Conservation (phyloP, 208 protist species). For the Trypanosoma cruzi region DNA sequence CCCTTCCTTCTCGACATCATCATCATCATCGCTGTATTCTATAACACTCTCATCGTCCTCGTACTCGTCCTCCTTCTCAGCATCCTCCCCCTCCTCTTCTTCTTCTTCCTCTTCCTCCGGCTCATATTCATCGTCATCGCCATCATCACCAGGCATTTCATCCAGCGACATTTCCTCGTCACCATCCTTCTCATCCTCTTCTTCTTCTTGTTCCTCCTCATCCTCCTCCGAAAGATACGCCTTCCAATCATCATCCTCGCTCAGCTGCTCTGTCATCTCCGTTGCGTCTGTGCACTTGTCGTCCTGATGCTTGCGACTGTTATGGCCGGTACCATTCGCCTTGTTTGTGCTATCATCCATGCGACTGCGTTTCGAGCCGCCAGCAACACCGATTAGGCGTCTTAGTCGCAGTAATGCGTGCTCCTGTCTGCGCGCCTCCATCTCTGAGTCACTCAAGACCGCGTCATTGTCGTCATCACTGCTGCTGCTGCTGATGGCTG, state of each 20-base stretch:
- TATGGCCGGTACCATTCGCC: constrained; percentile 2
- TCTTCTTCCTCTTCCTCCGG: constrained; percentile 22
- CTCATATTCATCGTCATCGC: constrained; percentile 21
- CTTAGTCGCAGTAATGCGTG: constrained; percentile 43
- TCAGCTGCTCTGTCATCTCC: background rate
- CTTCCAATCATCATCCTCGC: constrained; percentile 17
- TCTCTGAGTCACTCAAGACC: constrained; percentile 60
- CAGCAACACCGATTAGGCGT: constrained; percentile 36
- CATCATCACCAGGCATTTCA: constrained; percentile 35
- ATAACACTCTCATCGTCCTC: constrained; percentile 35
- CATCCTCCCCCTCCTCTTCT: constrained; percentile 29
- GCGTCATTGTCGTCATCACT: constrained; percentile 61
- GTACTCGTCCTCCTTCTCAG: constrained; percentile 27
- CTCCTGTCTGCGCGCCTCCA: constrained; percentile 34
- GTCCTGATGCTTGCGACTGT: constrained; percentile 16
- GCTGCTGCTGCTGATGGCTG: constrained; percentile 64
- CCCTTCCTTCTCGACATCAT: constrained; percentile 30
- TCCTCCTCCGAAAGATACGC: background rate
- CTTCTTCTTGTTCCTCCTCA: constrained; percentile 35
- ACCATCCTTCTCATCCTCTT: constrained; percentile 27
- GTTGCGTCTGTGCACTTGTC: constrained; percentile 2
- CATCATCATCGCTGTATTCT: constrained; percentile 9
- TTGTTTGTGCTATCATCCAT: constrained; percentile 2
- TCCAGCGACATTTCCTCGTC: constrained; percentile 21
- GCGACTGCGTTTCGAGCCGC: constrained; percentile 3